A percentile compares a stretch with the other conserved stretches of the same genome.
These are phyloP conservation scores for Lasiodiplodia theobromae DNA, from an alignment of 2,329 filamentous ascomycete genomes.

Conservation along the genomic window DNA sequence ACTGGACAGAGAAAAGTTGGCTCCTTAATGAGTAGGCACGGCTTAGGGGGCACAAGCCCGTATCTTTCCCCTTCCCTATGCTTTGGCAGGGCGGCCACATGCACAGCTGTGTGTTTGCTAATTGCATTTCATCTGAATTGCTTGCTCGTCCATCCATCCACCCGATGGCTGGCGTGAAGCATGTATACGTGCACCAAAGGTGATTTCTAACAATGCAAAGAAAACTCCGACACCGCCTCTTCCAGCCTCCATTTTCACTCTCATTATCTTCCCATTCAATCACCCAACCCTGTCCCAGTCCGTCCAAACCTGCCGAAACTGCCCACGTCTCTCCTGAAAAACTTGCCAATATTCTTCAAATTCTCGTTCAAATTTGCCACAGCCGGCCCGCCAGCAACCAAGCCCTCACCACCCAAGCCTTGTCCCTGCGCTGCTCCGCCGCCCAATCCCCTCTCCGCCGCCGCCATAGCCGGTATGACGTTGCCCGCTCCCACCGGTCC, in stretches of 20 bases:
- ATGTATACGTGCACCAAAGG: neutral
- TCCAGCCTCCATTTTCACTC: neutral
- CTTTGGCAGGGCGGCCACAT: no score
- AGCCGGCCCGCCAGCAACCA: slow-evolving; percentile 44
- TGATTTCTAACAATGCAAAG: neutral
- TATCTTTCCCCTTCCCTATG: no score
- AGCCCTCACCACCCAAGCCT: slow-evolving; percentile 39
- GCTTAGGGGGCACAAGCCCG: no score
- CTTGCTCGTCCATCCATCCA: neutral
- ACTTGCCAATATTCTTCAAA: slow-evolving; percentile 93
- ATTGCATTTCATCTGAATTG: neutral
- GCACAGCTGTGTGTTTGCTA: neutral
- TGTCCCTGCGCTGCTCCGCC: slow-evolving; percentile 32
- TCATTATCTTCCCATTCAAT: neutral
- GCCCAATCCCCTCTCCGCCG: slow-evolving; percentile 30
- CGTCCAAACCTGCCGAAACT: slow-evolving; percentile 47
- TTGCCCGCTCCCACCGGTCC: slow-evolving; percentile 40
- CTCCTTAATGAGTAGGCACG: no score
- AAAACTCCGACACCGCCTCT: neutral
- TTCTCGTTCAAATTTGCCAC: slow-evolving; percentile 88
- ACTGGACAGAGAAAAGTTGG: no score
- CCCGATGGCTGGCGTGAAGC: neutral
- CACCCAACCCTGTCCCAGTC: slow-evolving; percentile 29
- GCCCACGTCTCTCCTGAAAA: slow-evolving; percentile 88
- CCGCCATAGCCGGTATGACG: slow-evolving; percentile 40